Evolutionary conservation across 805 yeast genomes (phyloP).

Genomic region (Scheffersomyces spartinae): DNA sequence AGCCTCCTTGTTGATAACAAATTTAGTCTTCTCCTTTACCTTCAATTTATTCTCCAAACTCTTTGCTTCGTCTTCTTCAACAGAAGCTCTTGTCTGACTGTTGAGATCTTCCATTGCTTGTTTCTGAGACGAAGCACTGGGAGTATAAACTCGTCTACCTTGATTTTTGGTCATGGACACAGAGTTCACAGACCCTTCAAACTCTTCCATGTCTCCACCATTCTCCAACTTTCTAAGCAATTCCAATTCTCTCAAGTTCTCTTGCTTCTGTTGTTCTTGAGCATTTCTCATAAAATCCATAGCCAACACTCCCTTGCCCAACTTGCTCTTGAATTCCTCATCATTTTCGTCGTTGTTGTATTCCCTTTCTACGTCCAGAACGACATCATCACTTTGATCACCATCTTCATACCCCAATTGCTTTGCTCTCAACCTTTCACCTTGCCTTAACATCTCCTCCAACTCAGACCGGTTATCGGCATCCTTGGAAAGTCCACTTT

Average conservation of each 20-base stretch:
- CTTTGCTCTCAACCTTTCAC: constrained; percentile 63
- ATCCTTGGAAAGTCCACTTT: constrained; percentile 85
- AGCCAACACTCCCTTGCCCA: constrained; percentile 83
- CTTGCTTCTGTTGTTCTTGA: constrained; percentile 51
- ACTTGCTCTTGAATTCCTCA: constrained; percentile 19
- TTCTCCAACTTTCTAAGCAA: constrained; percentile 36
- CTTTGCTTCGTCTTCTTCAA: constrained; percentile 6
- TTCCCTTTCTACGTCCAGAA: constrained; percentile 33
- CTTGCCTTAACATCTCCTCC: constrained; percentile 89
- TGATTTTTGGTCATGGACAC: constrained; percentile 46
- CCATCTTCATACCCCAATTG: constrained; percentile 58
- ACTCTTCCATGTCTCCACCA: constrained; percentile 24
- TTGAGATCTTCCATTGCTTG: constrained; percentile 13
- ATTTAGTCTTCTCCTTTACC: constrained; percentile 3
- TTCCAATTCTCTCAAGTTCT: constrained; percentile 43
- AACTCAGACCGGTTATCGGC: constrained; percentile 73
- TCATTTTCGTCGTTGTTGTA: constrained; percentile 24
- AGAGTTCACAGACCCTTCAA: constrained; percentile 22
- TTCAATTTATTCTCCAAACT: constrained; percentile 2
- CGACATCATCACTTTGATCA: constrained; percentile 40
- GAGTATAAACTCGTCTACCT: constrained; percentile 78
- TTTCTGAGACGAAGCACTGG: constrained; percentile 36
- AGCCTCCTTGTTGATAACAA: constrained; percentile 7
- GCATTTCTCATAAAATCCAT: constrained; percentile 97
- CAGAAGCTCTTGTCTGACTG: constrained; percentile 4